phyloP scores from a whole-genome alignment of 129 eudicot species.

The Flaveria ramosissima region DNA sequence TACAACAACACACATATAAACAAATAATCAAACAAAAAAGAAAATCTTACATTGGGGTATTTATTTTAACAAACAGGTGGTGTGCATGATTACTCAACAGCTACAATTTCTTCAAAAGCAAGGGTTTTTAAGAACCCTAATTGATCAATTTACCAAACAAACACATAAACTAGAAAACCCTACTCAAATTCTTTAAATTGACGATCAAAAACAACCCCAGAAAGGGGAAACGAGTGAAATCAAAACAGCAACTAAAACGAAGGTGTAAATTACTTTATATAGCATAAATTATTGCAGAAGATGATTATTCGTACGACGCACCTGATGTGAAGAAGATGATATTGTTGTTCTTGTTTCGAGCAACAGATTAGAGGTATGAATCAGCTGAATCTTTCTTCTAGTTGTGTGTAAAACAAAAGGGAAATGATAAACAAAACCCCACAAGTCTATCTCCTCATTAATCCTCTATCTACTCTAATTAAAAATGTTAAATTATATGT shows the following conservation, averaged over 20 bases:
- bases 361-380: slow-evolving; percentile 25
- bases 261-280: slow-evolving; percentile 12
- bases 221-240: slow-evolving; percentile 23
- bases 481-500: too few species aligned
- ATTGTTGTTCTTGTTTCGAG: slow-evolving; percentile 4
- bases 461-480: slow-evolving; percentile 17
- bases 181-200: too few species aligned
- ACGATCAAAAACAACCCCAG: slow-evolving; percentile 8
- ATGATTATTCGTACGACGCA: too few species aligned
- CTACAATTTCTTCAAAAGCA: slow-evolving; percentile 4
- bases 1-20: neutral
- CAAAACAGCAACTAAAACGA: neutral
- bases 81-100: slow-evolving; percentile 20
- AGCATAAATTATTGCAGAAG: neutral
- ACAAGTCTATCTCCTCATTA: slow-evolving; percentile 34
- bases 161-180: neutral
- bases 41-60: slow-evolving; percentile 14
- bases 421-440: slow-evolving; percentile 19
- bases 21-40: slow-evolving; percentile 19
- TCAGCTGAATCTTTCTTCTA: slow-evolving; percentile 23
- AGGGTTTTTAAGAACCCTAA: neutral
- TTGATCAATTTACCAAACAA: slow-evolving; percentile 11
- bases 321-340: too few species aligned
- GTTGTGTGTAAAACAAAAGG: slow-evolving; percentile 18
- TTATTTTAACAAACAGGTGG: slow-evolving; percentile 24